phyloP scores from a whole-genome alignment of 2,329 filamentous ascomycete genomes.

The Diplodia seriata region DNA sequence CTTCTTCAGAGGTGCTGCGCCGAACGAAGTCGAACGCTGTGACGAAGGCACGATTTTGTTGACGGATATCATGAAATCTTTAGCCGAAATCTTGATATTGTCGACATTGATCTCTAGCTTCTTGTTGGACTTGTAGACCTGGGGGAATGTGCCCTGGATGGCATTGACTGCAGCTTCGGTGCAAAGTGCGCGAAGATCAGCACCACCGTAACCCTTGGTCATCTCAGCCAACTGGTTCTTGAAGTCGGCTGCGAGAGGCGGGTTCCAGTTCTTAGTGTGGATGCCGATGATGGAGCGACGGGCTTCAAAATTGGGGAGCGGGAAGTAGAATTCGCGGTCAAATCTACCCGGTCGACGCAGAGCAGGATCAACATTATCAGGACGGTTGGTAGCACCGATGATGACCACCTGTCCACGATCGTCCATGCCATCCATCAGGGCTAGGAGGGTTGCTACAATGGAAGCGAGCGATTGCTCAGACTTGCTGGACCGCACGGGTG shows the following conservation, averaged over 20 bases:
- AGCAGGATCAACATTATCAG: slow-evolving; percentile 96
- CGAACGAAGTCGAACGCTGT: slow-evolving; percentile 84
- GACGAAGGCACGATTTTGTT: slow-evolving; percentile 97
- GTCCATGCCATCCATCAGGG: slow-evolving; percentile 97
- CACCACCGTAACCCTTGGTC: slow-evolving; percentile 96
- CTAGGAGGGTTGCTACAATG: slow-evolving; percentile 92
- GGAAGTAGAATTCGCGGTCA: slow-evolving; percentile 98
- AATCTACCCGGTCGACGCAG: slow-evolving; percentile 92
- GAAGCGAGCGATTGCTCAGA: slow-evolving; percentile 99
- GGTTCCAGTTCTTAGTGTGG: slow-evolving; percentile 92
- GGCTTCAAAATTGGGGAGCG: slow-evolving; percentile 80
- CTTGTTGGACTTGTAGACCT: slow-evolving; percentile 90
- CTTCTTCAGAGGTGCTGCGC: slow-evolving; percentile 79
- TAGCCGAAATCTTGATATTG: slow-evolving; percentile 84
- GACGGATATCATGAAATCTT: slow-evolving; percentile 96
- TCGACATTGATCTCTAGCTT: slow-evolving; percentile 87
- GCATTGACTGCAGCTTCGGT: slow-evolving; percentile 96
- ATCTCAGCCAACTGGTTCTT: slow-evolving; percentile 83
- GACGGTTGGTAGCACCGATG: slow-evolving; percentile 97
- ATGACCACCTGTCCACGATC: slow-evolving; percentile 98
- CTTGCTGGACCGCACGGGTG: slow-evolving; percentile 94
- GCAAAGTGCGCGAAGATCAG: slow-evolving; percentile 89
- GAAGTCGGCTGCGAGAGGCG: slow-evolving; percentile 74
- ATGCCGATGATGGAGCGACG: slow-evolving; percentile 91
- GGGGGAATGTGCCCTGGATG: slow-evolving; percentile 92